These are phyloP conservation scores for Malus orientalis DNA, from an alignment of 306 rosid species.

Conservation along the genomic window DNA sequence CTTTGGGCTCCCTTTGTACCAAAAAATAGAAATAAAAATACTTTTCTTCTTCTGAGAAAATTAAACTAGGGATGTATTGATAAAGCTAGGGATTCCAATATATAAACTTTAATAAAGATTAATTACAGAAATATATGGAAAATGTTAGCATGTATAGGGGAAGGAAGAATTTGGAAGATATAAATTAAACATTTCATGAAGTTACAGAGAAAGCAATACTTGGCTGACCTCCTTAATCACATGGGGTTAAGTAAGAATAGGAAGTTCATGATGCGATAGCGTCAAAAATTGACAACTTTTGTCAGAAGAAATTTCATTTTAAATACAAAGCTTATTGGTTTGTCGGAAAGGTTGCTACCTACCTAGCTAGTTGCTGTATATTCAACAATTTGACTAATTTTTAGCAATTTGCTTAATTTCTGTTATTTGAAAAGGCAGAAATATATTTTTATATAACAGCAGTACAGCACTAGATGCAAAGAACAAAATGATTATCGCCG, in stretches of 20 bases:
- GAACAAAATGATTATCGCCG: background rate
- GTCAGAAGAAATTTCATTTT: no score
- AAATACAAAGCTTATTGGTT: background rate
- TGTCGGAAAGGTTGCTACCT: background rate
- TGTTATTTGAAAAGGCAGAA: background rate
- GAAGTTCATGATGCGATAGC: background rate
- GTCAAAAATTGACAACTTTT: background rate
- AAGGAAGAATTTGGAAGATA: background rate
- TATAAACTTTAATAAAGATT: background rate
- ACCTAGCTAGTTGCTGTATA: background rate
- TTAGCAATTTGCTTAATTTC: background rate
- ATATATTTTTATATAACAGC: background rate
- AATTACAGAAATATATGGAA: background rate
- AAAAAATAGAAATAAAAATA: no score
- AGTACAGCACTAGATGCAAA: background rate
- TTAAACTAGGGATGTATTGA: no score
- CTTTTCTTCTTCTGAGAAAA: no score
- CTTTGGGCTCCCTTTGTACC: no score
- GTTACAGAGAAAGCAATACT: background rate
- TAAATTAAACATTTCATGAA: background rate
- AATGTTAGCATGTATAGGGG: background rate
- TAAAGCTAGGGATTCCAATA: no score
- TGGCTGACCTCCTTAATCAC: background rate
- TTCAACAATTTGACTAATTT: background rate
- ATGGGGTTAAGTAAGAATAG: background rate